Evolutionary conservation across 2,329 filamentous ascomycete genomes (phyloP).

Genomic region (Fusarium sp.): DNA sequence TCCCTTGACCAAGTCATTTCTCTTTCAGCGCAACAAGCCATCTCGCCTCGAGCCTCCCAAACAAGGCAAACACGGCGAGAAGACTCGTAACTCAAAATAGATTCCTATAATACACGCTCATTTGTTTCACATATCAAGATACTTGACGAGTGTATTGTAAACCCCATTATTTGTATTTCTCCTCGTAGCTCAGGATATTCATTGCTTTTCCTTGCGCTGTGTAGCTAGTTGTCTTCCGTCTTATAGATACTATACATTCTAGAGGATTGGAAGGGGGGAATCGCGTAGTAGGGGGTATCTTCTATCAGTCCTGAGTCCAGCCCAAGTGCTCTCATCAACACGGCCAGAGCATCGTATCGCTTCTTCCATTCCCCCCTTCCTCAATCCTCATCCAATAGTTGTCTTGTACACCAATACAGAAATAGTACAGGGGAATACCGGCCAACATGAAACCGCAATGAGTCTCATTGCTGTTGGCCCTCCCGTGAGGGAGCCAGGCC

Average conservation of each 20-base stretch:
- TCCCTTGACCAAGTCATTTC: slow-evolving; percentile 23
- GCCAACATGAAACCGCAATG: slow-evolving; percentile 23
- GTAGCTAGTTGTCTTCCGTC: slow-evolving; percentile 42
- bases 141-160: neutral
- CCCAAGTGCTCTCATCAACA: slow-evolving; percentile 45
- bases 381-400: slow-evolving; percentile 37
- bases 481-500: slow-evolving; percentile 39
- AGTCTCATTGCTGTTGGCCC: slow-evolving; percentile 33
- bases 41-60: slow-evolving; percentile 28
- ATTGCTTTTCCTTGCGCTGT: slow-evolving; percentile 38
- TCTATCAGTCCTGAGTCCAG: slow-evolving; percentile 50
- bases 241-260: slow-evolving; percentile 46
- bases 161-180: slow-evolving; percentile 33
- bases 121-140: neutral
- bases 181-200: slow-evolving; percentile 26
- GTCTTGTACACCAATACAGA: slow-evolving; percentile 45
- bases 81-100: slow-evolving; percentile 18
- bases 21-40: slow-evolving; percentile 1
- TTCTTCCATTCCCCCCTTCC: slow-evolving; percentile 33
- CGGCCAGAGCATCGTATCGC: slow-evolving; percentile 36
- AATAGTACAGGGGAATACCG: slow-evolving; percentile 40
- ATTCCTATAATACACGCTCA: neutral
- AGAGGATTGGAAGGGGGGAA: slow-evolving; percentile 40
- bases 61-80: slow-evolving; percentile 30
- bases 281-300: slow-evolving; percentile 47